Conservation (phyloP, 2,329 filamentous ascomycete genomes). For the Basipetospora chlamydospora region DNA sequence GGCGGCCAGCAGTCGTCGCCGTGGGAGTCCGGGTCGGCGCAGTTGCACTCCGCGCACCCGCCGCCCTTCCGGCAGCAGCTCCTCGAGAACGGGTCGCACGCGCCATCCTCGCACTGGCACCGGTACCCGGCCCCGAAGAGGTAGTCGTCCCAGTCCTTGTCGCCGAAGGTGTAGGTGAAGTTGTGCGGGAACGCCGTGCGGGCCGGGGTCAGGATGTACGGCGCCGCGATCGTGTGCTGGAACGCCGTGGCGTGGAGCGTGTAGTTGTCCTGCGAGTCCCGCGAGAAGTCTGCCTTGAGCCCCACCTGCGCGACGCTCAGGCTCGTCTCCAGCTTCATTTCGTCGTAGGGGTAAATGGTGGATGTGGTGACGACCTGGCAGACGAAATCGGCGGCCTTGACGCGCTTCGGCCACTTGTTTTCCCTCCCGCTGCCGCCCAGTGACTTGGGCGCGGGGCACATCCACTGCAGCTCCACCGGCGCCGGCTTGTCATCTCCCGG, state of each 20-base stretch:
- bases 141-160: not conserved
- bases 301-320: not conserved
- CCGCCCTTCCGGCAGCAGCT: not conserved
- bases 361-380: not conserved
- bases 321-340: not conserved
- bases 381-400: no score
- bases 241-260: no score
- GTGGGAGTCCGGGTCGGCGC: not conserved
- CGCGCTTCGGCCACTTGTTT: no score
- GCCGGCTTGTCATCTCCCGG: no score
- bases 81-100: not conserved
- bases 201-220: not conserved
- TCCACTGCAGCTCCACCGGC: no score
- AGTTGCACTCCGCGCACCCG: slow-evolving; percentile 1
- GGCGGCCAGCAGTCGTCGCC: not conserved
- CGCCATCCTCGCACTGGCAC: not conserved
- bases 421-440: no score
- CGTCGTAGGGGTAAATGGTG: not conserved
- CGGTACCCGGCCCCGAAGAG: not conserved
- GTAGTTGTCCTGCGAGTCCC: no score
- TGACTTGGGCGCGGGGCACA: no score
- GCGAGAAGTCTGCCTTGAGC: not conserved
- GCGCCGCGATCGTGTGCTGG: no score
- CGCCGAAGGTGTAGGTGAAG: not conserved
- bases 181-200: not conserved